Conservation (phyloP, 2,329 filamentous ascomycete genomes). For the Ceratocystis cubensis region DNA sequence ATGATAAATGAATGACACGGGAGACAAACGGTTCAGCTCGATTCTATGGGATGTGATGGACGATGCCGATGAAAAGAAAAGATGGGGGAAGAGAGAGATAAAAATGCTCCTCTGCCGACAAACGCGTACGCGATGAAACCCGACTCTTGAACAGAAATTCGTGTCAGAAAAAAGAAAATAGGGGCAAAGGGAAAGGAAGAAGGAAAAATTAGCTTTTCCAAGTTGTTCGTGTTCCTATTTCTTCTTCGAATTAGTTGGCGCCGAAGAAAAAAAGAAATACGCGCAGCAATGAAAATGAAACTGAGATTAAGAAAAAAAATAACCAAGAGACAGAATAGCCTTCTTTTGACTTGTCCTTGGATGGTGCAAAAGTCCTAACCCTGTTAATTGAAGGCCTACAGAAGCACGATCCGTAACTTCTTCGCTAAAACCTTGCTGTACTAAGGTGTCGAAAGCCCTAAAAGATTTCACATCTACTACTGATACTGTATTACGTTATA, state of each 20-base stretch:
- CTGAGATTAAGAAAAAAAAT: neutral
- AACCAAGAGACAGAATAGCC: neutral
- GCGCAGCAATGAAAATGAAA: neutral
- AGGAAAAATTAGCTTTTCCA: neutral
- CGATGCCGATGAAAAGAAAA: neutral
- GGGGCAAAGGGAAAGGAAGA: neutral
- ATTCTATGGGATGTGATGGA: neutral
- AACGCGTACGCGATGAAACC: conserved; percentile 1
- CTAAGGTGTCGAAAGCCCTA: too few relatives aligned
- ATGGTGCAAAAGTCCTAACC: too few relatives aligned
- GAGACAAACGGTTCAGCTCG: too few relatives aligned
- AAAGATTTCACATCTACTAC: too few relatives aligned
- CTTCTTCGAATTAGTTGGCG: too few relatives aligned
- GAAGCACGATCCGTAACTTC: too few relatives aligned
- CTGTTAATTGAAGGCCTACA: too few relatives aligned
- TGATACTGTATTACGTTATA: too few relatives aligned
- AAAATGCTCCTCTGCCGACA: neutral
- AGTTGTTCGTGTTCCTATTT: neutral
- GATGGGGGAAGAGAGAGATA: neutral
- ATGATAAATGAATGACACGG: too few relatives aligned
- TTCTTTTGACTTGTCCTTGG: neutral
- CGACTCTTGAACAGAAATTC: neutral
- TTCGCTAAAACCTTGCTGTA: too few relatives aligned
- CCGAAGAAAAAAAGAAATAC: neutral
- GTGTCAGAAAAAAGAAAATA: neutral